Evolutionary conservation across 345 rosid genomes (phyloP).

Genomic region (Eucalyptus erythrocorys): DNA sequence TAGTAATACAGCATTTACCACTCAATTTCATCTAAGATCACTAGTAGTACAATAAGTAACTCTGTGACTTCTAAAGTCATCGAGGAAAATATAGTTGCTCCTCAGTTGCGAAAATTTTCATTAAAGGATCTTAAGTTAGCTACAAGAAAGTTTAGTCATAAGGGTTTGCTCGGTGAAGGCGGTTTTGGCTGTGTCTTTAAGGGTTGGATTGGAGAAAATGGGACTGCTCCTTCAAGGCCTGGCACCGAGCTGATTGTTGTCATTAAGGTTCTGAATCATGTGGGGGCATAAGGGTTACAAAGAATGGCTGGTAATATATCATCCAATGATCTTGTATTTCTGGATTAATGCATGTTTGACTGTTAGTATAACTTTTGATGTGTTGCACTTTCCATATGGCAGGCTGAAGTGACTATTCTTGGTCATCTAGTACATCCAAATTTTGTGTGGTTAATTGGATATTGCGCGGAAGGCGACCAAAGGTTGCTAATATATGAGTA

Average conservation of each 20-base stretch:
- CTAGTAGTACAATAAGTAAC: too few relatives aligned
- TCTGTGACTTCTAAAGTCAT: too few relatives aligned
- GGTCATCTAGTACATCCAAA: neutral
- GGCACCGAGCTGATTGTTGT: neutral
- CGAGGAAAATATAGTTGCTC: too few relatives aligned
- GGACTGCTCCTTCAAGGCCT: neutral
- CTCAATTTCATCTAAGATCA: too few relatives aligned
- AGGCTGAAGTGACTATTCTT: neutral
- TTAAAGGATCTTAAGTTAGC: neutral
- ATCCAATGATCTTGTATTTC: neutral
- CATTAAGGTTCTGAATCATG: neutral
- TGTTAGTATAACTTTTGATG: neutral
- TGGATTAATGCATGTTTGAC: neutral
- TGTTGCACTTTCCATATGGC: neutral
- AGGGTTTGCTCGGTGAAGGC: neutral
- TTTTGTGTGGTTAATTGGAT: neutral
- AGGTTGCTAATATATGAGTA: neutral
- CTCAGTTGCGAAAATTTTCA: neutral
- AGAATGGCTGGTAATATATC: neutral
- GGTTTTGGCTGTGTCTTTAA: neutral
- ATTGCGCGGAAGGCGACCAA: neutral
- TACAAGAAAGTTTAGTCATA: neutral
- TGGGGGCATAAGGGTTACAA: neutral
- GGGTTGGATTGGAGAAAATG: neutral
- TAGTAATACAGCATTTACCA: too few relatives aligned